Percentiles rank a stretch among this genome's conserved stretches.
Conservation (phyloP, 1,139 yeast species). For the Yamadazyma oceani region DNA sequence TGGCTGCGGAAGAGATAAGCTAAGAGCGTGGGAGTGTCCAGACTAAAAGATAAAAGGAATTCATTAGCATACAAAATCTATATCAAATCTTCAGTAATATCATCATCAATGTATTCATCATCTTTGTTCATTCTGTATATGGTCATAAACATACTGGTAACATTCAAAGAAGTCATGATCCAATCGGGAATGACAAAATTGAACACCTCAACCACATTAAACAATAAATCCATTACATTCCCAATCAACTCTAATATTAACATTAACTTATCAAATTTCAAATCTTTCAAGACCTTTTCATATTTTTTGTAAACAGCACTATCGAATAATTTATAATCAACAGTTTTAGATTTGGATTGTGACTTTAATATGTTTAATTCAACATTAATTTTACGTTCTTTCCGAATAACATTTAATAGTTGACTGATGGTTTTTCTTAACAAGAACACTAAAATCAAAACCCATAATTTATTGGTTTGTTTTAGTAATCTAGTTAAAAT, state of each 20-base stretch:
- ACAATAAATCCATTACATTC: constrained; percentile 42
- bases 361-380: constrained; percentile 36
- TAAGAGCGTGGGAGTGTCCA: too few relatives aligned
- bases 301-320: constrained; percentile 34
- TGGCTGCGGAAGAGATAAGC: too few relatives aligned
- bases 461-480: constrained; percentile 49
- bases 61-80: constrained; percentile 4
- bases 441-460: constrained; percentile 41
- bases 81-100: constrained; percentile 45
- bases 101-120: constrained; percentile 50
- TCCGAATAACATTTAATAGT: constrained; percentile 39
- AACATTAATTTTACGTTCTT: constrained; percentile 38
- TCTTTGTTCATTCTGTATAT: constrained; percentile 53
- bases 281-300: constrained; percentile 43
- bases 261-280: constrained; percentile 47
- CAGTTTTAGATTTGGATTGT: constrained; percentile 16
- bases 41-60: too few relatives aligned
- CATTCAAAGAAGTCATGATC: constrained; percentile 44
- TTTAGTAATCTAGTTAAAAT: constrained; percentile 31
- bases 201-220: constrained; percentile 43
- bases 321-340: constrained; percentile 26
- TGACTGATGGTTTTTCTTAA: constrained; percentile 46
- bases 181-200: constrained; percentile 41
- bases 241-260: constrained; percentile 43
- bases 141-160: constrained; percentile 50